Base-by-base conservation (phyloP, 768 basidiomycete genomes). In the Psilocybe azurescens region DNA sequence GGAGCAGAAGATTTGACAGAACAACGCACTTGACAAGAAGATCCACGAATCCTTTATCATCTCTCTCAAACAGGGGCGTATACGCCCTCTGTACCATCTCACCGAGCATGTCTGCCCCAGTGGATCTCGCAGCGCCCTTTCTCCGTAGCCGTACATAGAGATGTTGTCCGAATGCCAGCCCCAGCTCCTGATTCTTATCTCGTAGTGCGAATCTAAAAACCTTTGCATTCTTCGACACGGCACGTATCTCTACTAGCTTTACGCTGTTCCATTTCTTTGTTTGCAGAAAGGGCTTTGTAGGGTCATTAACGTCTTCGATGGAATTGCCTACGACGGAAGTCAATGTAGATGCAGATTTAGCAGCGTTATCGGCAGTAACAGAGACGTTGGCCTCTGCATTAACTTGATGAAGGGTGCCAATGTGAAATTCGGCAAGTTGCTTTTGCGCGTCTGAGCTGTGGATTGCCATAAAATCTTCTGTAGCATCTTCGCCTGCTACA, bases 391-490 rank as follows among this genome's bases (percentile, higher is more conserved):
- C 24, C 24, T 24, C 24, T 24, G 24, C 24, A 24, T 24, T 32
- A 9, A 24, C 60, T 36, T 62, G 24, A 61, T 59, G 33, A 39
- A 86, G 74, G 2, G 83, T 84, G 4, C 85, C 85, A 62, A 87
- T 81, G 65, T 86, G 85, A 75, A 81, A 83, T 65, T 81, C 77
- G 0, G 76, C 78, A 8, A 87, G 74, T 67, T 82, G 78, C 24
- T 59, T 60, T 56, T 77, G 80, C 2, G 81, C 85, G 59, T 83
- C 82, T 8, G 76, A 70, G n/a, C 83, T 84, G 70, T 87, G 87
- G 56, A 88, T 87, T 0, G 86, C 83, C 70, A 87, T 76, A 70
- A 88, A 89, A 61, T 89, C 87, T 13, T 89, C 87, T 0, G 85
- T 83, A 2, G 83, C 82, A 63, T 89, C 87, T 63, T 86, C 77